A percentile compares a stretch with the other conserved stretches of the same genome.
Evolutionary conservation across 768 basidiomycete species (phyloP).

Genomic region (Mycena olivaceomarginata): DNA sequence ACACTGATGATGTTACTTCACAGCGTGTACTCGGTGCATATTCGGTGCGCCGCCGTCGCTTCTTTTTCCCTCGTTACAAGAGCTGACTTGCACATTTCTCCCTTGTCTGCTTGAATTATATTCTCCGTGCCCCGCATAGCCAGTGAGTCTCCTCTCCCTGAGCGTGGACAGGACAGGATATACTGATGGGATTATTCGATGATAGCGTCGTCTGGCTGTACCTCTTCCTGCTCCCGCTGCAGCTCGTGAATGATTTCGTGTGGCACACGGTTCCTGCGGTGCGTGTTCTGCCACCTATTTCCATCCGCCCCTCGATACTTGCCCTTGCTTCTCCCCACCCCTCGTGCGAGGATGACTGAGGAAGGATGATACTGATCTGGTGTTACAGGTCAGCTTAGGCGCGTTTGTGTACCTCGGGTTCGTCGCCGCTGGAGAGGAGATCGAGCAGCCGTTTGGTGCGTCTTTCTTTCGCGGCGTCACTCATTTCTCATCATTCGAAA

Average conservation of each 20-base stretch:
- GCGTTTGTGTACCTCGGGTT: conserved; percentile 85
- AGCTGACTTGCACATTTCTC: neutral
- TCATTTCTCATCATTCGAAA: no score
- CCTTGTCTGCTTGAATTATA: neutral
- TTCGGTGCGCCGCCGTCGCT: conserved; percentile 59
- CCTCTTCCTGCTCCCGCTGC: conserved; percentile 87
- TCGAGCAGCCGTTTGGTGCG: conserved; percentile 81
- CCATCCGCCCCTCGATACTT: no score
- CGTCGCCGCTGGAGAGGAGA: conserved; percentile 82
- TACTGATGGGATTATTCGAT: neutral
- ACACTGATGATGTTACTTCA: neutral
- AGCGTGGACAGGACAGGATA: no score
- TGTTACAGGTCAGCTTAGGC: conserved; percentile 68
- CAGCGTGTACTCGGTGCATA: conserved; percentile 81
- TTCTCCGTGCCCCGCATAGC: conserved; percentile 34
- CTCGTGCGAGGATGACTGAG: neutral
- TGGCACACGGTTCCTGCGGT: conserved; percentile 80
- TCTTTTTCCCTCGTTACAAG: neutral
- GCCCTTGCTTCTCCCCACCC: neutral
- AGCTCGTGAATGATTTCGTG: conserved; percentile 75
- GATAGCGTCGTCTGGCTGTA: conserved; percentile 81
- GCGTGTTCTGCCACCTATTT: neutral
- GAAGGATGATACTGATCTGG: neutral
- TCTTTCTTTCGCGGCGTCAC: neutral
- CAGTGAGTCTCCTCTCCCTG: conserved; percentile 51